Conservation (phyloP, 2,329 filamentous ascomycete species). For the Ophiostoma triangulosporum region DNA sequence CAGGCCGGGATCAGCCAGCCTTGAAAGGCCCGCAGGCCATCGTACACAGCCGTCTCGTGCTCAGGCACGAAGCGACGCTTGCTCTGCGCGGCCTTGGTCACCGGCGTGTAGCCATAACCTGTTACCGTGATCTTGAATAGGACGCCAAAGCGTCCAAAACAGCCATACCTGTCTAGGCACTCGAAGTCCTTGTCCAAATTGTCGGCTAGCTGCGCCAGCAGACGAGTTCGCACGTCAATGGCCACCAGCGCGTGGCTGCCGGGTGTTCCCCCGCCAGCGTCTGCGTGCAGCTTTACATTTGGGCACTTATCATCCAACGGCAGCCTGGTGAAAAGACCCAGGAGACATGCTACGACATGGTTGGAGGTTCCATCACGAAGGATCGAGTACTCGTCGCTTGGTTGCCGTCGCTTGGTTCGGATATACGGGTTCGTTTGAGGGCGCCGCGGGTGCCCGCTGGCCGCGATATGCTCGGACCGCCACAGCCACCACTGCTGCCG, state of each 20-base stretch:
- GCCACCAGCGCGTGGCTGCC: neutral
- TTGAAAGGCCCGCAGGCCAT: neutral
- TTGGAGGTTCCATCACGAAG: neutral
- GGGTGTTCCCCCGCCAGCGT: neutral
- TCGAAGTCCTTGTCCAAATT: neutral
- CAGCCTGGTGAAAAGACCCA: neutral
- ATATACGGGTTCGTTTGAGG: too few species aligned
- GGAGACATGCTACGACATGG: conserved; percentile 4
- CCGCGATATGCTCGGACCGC: too few species aligned
- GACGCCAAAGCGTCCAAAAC: conserved; percentile 1
- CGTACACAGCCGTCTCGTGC: conserved; percentile 1
- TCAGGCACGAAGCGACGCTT: neutral
- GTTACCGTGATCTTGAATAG: conserved; percentile 1
- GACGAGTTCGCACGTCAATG: neutral
- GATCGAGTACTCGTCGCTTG: neutral
- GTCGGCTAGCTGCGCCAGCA: neutral
- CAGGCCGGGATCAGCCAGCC: conserved; percentile 1
- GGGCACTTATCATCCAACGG: conserved; percentile 6
- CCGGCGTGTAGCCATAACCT: conserved; percentile 2
- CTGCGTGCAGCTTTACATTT: neutral
- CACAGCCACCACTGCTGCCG: too few species aligned
- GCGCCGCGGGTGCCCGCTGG: too few species aligned
- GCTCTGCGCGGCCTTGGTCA: conserved; percentile 1
- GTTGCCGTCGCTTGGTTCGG: too few species aligned
- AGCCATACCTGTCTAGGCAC: neutral